phyloP scores from a whole-genome alignment of 140 eudicot species.

The Bidens hawaiensis region DNA sequence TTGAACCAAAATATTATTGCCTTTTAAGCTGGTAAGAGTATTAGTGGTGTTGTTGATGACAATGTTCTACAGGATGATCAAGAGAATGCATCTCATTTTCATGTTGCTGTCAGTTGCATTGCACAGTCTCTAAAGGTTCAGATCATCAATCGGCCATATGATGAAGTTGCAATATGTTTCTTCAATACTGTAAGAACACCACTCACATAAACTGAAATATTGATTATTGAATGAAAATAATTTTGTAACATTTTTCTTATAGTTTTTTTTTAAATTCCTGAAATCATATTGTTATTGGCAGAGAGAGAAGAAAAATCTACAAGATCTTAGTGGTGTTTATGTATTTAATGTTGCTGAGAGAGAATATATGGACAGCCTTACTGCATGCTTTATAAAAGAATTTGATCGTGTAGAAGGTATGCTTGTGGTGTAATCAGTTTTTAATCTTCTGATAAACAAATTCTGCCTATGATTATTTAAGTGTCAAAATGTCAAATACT shows the following conservation, averaged over 20 bases:
- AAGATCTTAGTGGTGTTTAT: conserved; percentile 73
- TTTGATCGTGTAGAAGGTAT: conserved; percentile 77
- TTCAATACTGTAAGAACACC: conserved; percentile 75
- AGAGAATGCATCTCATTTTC: conserved; percentile 61
- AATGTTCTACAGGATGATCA: conserved; percentile 52
- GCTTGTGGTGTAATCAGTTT: neutral
- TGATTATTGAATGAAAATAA: neutral
- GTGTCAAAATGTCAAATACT: neutral
- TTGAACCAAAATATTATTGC: neutral
- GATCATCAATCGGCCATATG: conserved; percentile 87
- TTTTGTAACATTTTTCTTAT: neutral
- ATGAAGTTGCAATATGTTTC: conserved; percentile 90
- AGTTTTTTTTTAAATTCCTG: neutral
- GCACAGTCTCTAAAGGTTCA: conserved; percentile 71
- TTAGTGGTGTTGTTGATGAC: conserved; percentile 8
- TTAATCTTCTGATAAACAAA: neutral
- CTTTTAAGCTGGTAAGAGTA: neutral
- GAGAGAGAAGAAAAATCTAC: conserved; percentile 91
- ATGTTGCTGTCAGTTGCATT: conserved; percentile 68
- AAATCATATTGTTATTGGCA: conserved; percentile 21
- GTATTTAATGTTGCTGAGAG: conserved; percentile 82
- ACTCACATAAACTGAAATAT: conserved; percentile 12
- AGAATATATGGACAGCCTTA: conserved; percentile 76
- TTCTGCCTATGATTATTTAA: neutral
- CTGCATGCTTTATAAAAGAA: conserved; percentile 86